Evolutionary conservation across 257 asterid species (phyloP), one percentile per base, ranked within the genome.

Genomic region (Gentiana dahurica): DNA sequence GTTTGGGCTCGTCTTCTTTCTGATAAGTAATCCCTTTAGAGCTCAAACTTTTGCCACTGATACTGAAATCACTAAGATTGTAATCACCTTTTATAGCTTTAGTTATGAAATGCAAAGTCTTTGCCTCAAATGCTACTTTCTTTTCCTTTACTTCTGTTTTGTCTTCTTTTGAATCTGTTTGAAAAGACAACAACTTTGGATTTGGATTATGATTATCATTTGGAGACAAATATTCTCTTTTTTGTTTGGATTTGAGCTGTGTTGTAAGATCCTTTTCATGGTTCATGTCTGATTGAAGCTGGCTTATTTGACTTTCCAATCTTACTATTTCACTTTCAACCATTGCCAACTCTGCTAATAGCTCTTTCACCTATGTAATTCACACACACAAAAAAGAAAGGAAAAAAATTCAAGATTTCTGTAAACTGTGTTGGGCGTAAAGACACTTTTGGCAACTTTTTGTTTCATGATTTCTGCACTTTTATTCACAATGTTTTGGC

Each of bases 61-160:
- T 52, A 13, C 71, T 75, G 63, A 84, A 79, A 71, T 83, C 85
- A 46, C 68, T 74, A 12, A 77, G 57, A 51, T 66, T 77, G 51
- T 83, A 86, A 51, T 85, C 97, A 53, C 95, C 94, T 64, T 81
- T 86, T 7, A 86, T 86, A 50, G 95, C 95, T 72, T 83, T 89
- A 83, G 69, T 85, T 67, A 89, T 85, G 69, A 89, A 89, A 75
- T 83, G 94, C 69, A 86, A 63, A 33, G 92, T 81, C 75, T 83
- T 89, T 0, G 84, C 77, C 39, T 89, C 92, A 35, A 83, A 89
- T 3, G 77, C 38, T 2, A 58, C 72, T 41, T 41, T 41, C 54
- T 57, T 68, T 51, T 63, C 74, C 68, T 58, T 63, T 36, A 54
- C n/a, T 32, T 46, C 68, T 12, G 51, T 61, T 65, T 48, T 61